A percentile compares a stretch with the other conserved stretches of the same genome.
Evolutionary conservation across 1,284 basidiomycete species (phyloP).

Genomic region (Ceratobasidium sp.): DNA sequence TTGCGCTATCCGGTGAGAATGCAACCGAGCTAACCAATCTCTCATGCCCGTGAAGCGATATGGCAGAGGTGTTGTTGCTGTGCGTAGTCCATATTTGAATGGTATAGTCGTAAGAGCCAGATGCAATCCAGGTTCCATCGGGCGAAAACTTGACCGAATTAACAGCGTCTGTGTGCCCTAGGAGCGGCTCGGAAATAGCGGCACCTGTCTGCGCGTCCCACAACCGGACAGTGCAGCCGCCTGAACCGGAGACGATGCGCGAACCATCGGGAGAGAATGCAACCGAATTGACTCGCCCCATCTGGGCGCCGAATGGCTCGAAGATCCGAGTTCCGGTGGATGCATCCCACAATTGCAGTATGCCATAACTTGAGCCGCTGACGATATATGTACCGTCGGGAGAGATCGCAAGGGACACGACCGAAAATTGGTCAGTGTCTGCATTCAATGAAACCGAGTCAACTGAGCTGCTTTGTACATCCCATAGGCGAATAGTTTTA

Average conservation of each 20-base stretch:
- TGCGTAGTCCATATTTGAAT: background rate
- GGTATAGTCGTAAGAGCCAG: conserved; percentile 13
- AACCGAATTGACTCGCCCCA: background rate
- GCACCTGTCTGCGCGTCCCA: conserved; percentile 16
- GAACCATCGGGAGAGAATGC: conserved; percentile 35
- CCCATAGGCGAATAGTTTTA: conserved; percentile 29
- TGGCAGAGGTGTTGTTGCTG: background rate
- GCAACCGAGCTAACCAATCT: background rate
- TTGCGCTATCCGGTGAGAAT: background rate
- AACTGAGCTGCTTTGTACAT: background rate
- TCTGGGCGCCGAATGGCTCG: background rate
- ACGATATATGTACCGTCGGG: conserved; percentile 24
- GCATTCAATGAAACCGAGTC: background rate
- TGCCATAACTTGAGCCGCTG: conserved; percentile 14
- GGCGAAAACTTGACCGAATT: conserved; percentile 18
- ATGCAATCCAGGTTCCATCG: background rate
- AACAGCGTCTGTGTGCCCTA: conserved; percentile 16
- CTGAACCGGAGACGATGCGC: conserved; percentile 16
- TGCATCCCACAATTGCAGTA: conserved; percentile 34
- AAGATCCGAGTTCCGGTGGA: background rate
- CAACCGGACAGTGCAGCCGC: conserved; percentile 12
- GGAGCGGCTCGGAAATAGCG: background rate
- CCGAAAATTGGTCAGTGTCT: background rate
- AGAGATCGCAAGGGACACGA: conserved; percentile 21
- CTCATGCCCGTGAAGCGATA: background rate